Evolutionary conservation across 1,284 basidiomycete genomes (phyloP).

Genomic region (Apiotrichum mycotoxinovorans): DNA sequence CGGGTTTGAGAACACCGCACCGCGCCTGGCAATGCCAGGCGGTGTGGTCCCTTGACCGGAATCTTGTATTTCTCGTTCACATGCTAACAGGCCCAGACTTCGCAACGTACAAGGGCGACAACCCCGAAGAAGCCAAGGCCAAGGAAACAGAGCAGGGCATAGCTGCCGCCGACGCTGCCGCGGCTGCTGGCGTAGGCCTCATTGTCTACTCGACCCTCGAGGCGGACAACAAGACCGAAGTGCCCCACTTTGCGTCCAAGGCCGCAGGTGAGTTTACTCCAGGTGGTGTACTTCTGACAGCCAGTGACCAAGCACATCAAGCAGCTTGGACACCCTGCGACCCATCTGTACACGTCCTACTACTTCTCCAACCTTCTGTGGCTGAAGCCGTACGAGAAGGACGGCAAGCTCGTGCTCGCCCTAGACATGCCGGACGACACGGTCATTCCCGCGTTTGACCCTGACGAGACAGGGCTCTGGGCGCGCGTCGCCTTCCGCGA

Average conservation of each 20-base stretch:
- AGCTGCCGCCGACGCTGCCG: slow-evolving; percentile 26
- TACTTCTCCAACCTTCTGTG: slow-evolving; percentile 15
- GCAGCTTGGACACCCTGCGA: slow-evolving; percentile 18
- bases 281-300: too few species aligned
- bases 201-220: slow-evolving; percentile 38
- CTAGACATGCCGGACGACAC: slow-evolving; percentile 31
- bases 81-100: slow-evolving; percentile 7
- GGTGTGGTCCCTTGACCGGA: too few species aligned
- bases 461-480: slow-evolving; percentile 33
- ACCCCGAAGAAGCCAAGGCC: slow-evolving; percentile 7
- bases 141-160: slow-evolving; percentile 18
- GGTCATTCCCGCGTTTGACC: slow-evolving; percentile 23
- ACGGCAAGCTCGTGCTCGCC: slow-evolving; percentile 13
- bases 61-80: too few species aligned
- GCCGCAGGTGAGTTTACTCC: too few species aligned
- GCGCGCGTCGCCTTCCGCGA: slow-evolving; percentile 30
- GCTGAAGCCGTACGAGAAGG: slow-evolving; percentile 7
- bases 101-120: slow-evolving; percentile 6
- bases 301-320: slow-evolving; percentile 30
- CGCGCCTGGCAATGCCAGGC: too few species aligned
- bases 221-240: slow-evolving; percentile 11
- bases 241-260: slow-evolving; percentile 35
- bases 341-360: slow-evolving; percentile 21
- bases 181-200: slow-evolving; percentile 29
- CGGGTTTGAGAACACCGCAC: too few species aligned